Evolutionary conservation across 148 eudicot species (phyloP).

Genomic region (Rheum nobile): DNA sequence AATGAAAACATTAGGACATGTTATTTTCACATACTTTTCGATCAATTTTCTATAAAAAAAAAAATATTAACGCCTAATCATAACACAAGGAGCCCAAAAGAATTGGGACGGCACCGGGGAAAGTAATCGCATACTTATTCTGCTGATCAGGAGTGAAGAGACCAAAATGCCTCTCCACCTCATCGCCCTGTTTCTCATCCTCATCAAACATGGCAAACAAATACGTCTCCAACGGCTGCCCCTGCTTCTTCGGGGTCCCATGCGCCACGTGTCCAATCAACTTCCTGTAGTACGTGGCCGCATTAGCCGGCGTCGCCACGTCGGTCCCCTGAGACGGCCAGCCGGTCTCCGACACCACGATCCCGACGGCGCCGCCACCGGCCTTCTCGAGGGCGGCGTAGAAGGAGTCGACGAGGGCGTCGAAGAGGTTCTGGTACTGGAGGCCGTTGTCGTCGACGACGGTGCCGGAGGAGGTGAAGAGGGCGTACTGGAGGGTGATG

Average conservation of each 20-base stretch:
- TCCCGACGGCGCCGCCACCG: slow-evolving; percentile 17
- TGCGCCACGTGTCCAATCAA: slow-evolving; percentile 27
- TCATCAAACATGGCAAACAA: slow-evolving; percentile 45
- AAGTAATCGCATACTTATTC: slow-evolving; percentile 24
- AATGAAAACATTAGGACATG: too few species aligned
- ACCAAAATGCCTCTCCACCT: slow-evolving; percentile 29
- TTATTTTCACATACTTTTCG: too few species aligned
- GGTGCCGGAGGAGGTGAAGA: slow-evolving; percentile 27
- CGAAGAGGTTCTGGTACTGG: slow-evolving; percentile 35
- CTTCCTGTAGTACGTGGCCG: slow-evolving; percentile 22
- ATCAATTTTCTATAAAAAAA: too few species aligned
- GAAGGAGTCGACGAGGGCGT: slow-evolving; percentile 31
- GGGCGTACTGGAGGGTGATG: slow-evolving; percentile 26
- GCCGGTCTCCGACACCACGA: slow-evolving; percentile 41
- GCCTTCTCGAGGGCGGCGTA: slow-evolving; percentile 30
- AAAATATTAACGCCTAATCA: not conserved
- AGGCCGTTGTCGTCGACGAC: slow-evolving; percentile 19
- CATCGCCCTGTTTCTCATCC: slow-evolving; percentile 14
- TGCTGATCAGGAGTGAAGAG: slow-evolving; percentile 21
- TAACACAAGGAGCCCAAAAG: not conserved
- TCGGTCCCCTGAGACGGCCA: slow-evolving; percentile 20
- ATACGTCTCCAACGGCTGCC: slow-evolving; percentile 22
- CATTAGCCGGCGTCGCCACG: slow-evolving; percentile 17
- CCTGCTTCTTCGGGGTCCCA: slow-evolving; percentile 28
- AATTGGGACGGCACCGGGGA: not conserved